phyloP scores from a whole-genome alignment of 208 protist species.

The Crithidia sp. region DNA sequence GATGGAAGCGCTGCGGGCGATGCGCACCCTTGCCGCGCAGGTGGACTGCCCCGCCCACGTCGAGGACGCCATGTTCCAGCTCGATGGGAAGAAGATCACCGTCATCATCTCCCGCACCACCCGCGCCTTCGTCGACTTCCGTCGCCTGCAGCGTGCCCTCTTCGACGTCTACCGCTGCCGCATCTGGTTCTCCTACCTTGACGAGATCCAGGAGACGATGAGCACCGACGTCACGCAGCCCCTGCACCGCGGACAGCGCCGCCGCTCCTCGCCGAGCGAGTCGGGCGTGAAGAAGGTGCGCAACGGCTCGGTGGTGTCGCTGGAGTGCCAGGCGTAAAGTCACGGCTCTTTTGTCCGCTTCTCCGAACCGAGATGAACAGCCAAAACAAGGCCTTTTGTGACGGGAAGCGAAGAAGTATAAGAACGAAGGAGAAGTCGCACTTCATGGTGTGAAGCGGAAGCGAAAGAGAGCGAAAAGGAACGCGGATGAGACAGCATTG shows the following conservation, averaged over 20 bases:
- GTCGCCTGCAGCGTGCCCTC: slow-evolving; percentile 69
- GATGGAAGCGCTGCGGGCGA: slow-evolving; percentile 47
- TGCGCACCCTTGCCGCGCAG: slow-evolving; percentile 55
- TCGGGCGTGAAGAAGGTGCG: slow-evolving; percentile 3
- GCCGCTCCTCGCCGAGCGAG: slow-evolving; percentile 8
- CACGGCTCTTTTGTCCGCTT: not conserved
- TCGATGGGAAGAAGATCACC: slow-evolving; percentile 83
- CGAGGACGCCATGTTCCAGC: slow-evolving; percentile 76
- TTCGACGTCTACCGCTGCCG: slow-evolving; percentile 83
- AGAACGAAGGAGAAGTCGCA: not conserved
- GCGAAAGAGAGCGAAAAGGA: too few species aligned
- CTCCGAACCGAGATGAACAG: not conserved
- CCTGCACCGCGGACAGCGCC: slow-evolving; percentile 28
- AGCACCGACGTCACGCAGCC: slow-evolving; percentile 54
- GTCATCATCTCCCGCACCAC: slow-evolving; percentile 63
- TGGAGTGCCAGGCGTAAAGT: slow-evolving; percentile 6
- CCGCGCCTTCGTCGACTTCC: slow-evolving; percentile 75
- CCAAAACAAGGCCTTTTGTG: too few species aligned
- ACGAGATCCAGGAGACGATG: slow-evolving; percentile 77
- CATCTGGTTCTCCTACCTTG: slow-evolving; percentile 82
- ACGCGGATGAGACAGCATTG: too few species aligned
- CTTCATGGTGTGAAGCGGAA: too few species aligned
- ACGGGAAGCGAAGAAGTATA: not conserved
- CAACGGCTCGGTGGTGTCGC: not conserved
- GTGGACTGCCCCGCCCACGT: slow-evolving; percentile 53